Evolutionary conservation across 805 yeast genomes (phyloP).

Genomic region (Saturnispora quitensis): DNA sequence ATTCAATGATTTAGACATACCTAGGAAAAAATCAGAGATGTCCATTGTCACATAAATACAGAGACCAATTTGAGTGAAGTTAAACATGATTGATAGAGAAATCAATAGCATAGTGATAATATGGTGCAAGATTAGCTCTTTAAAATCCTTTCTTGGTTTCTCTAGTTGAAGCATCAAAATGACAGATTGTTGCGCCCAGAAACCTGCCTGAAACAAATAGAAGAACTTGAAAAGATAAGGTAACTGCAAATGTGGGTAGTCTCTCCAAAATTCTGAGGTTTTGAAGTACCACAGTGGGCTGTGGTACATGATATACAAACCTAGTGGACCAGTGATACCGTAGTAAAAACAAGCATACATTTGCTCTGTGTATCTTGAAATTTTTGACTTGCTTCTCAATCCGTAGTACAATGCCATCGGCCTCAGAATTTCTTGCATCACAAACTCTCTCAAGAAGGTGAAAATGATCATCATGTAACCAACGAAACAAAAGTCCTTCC

Average conservation of each 20-base stretch:
- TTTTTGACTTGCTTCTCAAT: conserved; percentile 43
- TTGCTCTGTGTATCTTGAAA: conserved; percentile 87
- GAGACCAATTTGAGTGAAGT: conserved; percentile 93
- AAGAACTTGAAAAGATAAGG: conserved; percentile 64
- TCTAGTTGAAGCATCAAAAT: conserved; percentile 78
- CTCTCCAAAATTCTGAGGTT: conserved; percentile 68
- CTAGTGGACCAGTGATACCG: conserved; percentile 74
- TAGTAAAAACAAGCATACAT: conserved; percentile 76
- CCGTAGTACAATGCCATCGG: conserved; percentile 60
- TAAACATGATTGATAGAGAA: conserved; percentile 82
- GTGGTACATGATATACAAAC: conserved; percentile 77
- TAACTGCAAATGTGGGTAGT: conserved; percentile 77
- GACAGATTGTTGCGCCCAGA: conserved; percentile 94
- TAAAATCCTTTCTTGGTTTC: conserved; percentile 89
- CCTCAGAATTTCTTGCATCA: conserved; percentile 70
- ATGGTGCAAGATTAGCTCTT: conserved; percentile 89
- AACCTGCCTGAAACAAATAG: conserved; percentile 88
- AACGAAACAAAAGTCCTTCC: conserved; percentile 71
- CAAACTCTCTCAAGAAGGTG: conserved; percentile 83
- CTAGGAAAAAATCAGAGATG: conserved; percentile 80
- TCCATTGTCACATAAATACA: conserved; percentile 94
- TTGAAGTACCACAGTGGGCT: conserved; percentile 86
- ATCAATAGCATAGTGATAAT: conserved; percentile 83
- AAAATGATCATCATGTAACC: conserved; percentile 75
- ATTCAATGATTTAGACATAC: conserved; percentile 77